Evolutionary conservation across 352 stramenopile species (phyloP).

Genomic region (Globisporangium carolinianum): DNA sequence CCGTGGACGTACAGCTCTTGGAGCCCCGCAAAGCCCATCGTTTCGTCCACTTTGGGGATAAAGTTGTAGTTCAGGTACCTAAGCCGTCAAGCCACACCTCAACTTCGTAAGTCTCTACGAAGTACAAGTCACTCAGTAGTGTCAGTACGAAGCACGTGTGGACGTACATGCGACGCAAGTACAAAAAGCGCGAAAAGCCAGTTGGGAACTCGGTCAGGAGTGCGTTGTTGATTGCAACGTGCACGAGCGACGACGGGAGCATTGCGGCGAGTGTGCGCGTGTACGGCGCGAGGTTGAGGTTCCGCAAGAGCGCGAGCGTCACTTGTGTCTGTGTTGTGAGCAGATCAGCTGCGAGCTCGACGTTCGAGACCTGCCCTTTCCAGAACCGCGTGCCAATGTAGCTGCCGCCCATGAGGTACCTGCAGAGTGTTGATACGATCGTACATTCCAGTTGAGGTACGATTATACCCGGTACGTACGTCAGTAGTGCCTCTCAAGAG

Average conservation of each 20-base stretch:
- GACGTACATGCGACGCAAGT: not conserved
- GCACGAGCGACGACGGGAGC: not conserved
- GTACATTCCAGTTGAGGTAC: slow-evolving; percentile 10
- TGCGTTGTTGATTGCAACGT: not conserved
- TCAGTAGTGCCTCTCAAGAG: not conserved
- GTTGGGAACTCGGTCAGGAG: not conserved
- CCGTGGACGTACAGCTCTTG: not conserved
- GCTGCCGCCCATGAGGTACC: not conserved
- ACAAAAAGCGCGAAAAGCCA: not conserved
- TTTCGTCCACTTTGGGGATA: not conserved
- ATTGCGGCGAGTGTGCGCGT: not conserved
- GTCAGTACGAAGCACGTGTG: too few species aligned
- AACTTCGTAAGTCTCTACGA: too few species aligned
- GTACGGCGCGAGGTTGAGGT: not conserved
- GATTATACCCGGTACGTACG: too few species aligned
- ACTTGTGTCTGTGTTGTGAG: not conserved
- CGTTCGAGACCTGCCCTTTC: not conserved
- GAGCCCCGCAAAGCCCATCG: not conserved
- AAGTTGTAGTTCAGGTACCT: slow-evolving; percentile 1
- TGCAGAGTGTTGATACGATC: too few species aligned
- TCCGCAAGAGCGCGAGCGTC: not conserved
- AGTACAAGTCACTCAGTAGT: too few species aligned
- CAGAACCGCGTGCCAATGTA: not conserved
- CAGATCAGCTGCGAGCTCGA: not conserved
- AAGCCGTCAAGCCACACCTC: too few species aligned